A percentile compares a stretch with the other conserved stretches of the same genome.
These are phyloP conservation scores for Trichophyton equinum DNA, from an alignment of 2,329 filamentous ascomycete species.

Conservation along the genomic window DNA sequence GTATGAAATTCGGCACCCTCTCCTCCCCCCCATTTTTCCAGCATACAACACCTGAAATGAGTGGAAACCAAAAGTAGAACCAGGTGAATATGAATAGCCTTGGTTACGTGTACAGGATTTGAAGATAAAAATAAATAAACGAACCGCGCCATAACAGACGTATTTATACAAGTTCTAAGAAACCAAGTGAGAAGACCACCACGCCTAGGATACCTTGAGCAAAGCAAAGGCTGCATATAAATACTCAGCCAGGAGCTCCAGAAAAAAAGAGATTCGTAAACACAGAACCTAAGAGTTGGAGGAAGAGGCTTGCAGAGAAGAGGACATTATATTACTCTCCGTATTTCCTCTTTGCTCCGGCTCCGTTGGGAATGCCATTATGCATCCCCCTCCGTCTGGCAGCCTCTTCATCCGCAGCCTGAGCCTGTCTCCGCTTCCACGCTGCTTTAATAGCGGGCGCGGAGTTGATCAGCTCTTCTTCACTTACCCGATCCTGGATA, in stretches of 20 bases:
- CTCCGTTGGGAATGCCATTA: conserved; percentile 16
- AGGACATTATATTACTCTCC: conserved; percentile 21
- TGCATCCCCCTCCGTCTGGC: conserved; percentile 14
- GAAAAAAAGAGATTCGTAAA: neutral
- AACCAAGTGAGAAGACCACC: neutral
- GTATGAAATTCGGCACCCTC: neutral
- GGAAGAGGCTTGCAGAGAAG: neutral
- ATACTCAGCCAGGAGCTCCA: neutral
- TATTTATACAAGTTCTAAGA: conserved; percentile 1
- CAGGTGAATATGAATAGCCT: neutral
- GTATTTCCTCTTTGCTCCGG: conserved; percentile 31
- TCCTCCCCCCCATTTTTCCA: neutral
- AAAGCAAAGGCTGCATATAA: too few relatives aligned
- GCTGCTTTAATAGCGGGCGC: conserved; percentile 61
- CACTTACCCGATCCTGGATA: conserved; percentile 72
- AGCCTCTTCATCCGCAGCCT: conserved; percentile 13
- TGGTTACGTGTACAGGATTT: neutral
- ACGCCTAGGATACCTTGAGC: neutral
- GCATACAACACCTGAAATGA: neutral
- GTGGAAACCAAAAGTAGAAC: neutral
- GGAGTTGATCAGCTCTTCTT: conserved; percentile 62
- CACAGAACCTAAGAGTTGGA: neutral
- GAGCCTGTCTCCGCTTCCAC: conserved; percentile 57
- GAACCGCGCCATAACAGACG: neutral
- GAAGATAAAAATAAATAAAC: neutral